phyloP scores from a whole-genome alignment of 2,329 filamentous ascomycete species.

The Penicillium capsulatum region DNA sequence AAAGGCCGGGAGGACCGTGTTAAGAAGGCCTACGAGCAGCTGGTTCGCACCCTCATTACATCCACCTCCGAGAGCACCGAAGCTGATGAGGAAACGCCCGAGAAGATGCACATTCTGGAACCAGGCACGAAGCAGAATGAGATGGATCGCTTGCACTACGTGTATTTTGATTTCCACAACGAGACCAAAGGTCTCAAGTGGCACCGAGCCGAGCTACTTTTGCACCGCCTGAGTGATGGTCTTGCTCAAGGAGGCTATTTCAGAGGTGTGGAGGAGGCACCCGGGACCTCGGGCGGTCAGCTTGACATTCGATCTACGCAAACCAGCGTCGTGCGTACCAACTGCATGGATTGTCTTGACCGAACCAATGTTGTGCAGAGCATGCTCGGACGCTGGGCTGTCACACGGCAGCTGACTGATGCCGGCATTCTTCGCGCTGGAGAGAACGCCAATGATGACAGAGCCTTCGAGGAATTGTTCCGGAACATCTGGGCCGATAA shows the following conservation, averaged over 20 bases:
- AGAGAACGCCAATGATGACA: constrained; percentile 73
- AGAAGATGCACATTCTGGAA: constrained; percentile 79
- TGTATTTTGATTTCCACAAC: constrained; percentile 98
- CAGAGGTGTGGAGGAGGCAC: constrained; percentile 74
- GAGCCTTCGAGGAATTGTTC: constrained; percentile 82
- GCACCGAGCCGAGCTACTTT: constrained; percentile 81
- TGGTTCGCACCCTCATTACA: constrained; percentile 72
- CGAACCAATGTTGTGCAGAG: constrained; percentile 97
- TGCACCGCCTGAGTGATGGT: constrained; percentile 75
- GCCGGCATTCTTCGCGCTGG: constrained; percentile 72
- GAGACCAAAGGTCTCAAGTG: constrained; percentile 94
- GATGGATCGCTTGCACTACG: constrained; percentile 84
- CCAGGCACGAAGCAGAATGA: constrained; percentile 55
- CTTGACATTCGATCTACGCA: constrained; percentile 79
- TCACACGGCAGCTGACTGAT: constrained; percentile 85
- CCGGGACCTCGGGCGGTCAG: constrained; percentile 63
- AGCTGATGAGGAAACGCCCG: constrained; percentile 62
- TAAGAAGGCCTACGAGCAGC: constrained; percentile 89
- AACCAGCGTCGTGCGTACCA: constrained; percentile 88
- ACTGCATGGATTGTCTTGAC: constrained; percentile 99
- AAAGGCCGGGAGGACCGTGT: constrained; percentile 84
- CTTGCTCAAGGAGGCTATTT: constrained; percentile 84
- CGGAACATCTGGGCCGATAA: constrained; percentile 99
- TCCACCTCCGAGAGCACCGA: constrained; percentile 63
- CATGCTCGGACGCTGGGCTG: constrained; percentile 85